Evolutionary conservation across 441 rosid genomes (phyloP).

Genomic region (Croton setiger): DNA sequence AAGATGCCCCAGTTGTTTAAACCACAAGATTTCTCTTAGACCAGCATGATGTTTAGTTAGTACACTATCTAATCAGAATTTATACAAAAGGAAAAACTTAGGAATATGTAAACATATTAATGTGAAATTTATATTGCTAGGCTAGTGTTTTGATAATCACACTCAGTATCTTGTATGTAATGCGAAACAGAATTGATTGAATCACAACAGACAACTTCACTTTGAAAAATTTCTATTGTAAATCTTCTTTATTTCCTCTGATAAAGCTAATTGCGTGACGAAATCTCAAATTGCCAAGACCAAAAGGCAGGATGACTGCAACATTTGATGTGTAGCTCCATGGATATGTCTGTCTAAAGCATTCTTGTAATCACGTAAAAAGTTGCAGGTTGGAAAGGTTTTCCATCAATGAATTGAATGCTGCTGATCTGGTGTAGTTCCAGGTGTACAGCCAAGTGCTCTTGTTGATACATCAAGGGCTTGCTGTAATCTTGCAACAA

Average conservation of each 20-base stretch:
- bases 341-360: background rate
- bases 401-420: background rate
- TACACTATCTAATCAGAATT: background rate
- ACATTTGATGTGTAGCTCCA: too few relatives aligned
- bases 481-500: conserved; percentile 34
- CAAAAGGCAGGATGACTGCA: too few relatives aligned
- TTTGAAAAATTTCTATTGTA: background rate
- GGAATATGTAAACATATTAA: background rate
- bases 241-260: too few relatives aligned
- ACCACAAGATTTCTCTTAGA: conserved; percentile 62
- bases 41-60: conserved; percentile 16
- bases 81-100: background rate
- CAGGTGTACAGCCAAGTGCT: conserved; percentile 27
- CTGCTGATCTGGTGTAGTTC: conserved; percentile 17
- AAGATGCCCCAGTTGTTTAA: conserved; percentile 81
- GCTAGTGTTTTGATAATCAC: background rate
- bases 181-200: too few relatives aligned
- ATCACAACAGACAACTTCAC: background rate
- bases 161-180: background rate
- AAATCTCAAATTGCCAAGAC: too few relatives aligned
- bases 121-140: background rate
- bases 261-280: too few relatives aligned
- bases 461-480: conserved; percentile 37
- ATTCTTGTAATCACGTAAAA: background rate
- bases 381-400: too few relatives aligned